phyloP scores from a whole-genome alignment of 768 basidiomycete species.

The Dentipellis sp. region DNA sequence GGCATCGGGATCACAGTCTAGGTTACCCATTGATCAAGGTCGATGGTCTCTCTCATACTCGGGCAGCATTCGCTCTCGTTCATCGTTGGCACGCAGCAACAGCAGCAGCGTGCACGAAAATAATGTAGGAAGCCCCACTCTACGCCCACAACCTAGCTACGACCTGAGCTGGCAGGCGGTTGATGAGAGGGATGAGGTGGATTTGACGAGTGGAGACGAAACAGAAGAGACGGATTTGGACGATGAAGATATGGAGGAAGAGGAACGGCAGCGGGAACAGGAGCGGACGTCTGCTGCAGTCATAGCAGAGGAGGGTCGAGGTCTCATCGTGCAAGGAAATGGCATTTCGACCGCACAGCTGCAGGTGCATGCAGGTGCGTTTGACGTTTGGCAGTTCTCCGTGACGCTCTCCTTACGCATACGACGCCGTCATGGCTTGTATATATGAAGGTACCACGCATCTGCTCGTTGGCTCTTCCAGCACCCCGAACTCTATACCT shows the following conservation, averaged over 20 bases:
- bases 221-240: constrained; percentile 38
- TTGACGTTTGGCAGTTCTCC: not conserved
- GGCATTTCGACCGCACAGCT: constrained; percentile 51
- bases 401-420: not conserved
- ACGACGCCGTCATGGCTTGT: not conserved
- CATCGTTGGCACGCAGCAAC: constrained; percentile 53
- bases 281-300: constrained; percentile 72
- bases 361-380: constrained; percentile 64
- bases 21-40: constrained; percentile 50
- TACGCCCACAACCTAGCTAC: constrained; percentile 62
- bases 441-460: constrained; percentile 75
- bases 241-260: constrained; percentile 37
- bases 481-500: constrained; percentile 70
- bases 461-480: constrained; percentile 77
- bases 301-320: constrained; percentile 76
- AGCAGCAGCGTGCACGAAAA: constrained; percentile 28
- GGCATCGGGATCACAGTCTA: constrained; percentile 35
- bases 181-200: constrained; percentile 62
- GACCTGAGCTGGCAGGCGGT: constrained; percentile 69
- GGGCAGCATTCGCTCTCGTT: constrained; percentile 54
- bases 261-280: constrained; percentile 42
- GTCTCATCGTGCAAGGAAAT: constrained; percentile 71
- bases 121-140: constrained; percentile 26
- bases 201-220: constrained; percentile 45
- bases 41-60: constrained; percentile 73